Conservation (phyloP, 2,329 filamentous ascomycete genomes). For the Monilinia fructigena region DNA sequence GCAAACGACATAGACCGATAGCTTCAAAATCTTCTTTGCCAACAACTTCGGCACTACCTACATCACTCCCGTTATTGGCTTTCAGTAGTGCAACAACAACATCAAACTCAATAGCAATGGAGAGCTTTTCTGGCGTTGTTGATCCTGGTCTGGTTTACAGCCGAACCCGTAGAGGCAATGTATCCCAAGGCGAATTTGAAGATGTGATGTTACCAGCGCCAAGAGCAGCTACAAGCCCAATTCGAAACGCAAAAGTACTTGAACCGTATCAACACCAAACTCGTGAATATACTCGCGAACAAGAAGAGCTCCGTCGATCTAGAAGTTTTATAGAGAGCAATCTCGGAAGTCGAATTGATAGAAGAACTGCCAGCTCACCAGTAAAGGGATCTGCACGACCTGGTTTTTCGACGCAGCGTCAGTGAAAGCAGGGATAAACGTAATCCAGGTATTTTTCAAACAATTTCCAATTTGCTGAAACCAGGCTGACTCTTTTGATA, state of each 20-base stretch:
- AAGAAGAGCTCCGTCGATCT: conserved; percentile 37
- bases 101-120: conserved; percentile 53
- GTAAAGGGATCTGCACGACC: conserved; percentile 36
- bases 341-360: conserved; percentile 30
- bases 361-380: conserved; percentile 38
- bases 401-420: conserved; percentile 34
- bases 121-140: conserved; percentile 50
- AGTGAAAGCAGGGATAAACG: conserved; percentile 37
- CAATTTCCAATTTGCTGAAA: not conserved
- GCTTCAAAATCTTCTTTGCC: conserved; percentile 44
- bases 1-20: conserved; percentile 47
- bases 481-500: conserved; percentile 25
- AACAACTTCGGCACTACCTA: conserved; percentile 41
- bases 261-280: conserved; percentile 40
- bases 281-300: conserved; percentile 37
- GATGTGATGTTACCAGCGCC: conserved; percentile 33
- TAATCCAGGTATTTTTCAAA: conserved; percentile 29
- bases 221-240: conserved; percentile 36
- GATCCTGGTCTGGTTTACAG: conserved; percentile 60
- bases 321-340: conserved; percentile 33
- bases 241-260: conserved; percentile 29
- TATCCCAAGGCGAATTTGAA: conserved; percentile 30
- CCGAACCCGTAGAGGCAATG: conserved; percentile 37
- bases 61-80: conserved; percentile 45
- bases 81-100: conserved; percentile 43